Conservation (phyloP, 495 filamentous ascomycete species). For the Aspergillus leporis region DNA sequence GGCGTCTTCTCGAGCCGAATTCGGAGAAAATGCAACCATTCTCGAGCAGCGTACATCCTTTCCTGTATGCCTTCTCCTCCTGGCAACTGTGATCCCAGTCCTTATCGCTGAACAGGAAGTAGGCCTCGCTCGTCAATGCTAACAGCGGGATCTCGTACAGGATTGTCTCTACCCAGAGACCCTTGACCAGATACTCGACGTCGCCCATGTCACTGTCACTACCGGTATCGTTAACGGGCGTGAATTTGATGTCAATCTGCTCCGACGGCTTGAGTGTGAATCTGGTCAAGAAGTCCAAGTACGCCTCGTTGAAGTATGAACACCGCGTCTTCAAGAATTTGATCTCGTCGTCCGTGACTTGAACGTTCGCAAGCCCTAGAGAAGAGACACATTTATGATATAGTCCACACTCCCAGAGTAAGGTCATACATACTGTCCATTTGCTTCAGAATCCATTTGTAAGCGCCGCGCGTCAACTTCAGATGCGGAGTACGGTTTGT, state of each 20-base stretch:
- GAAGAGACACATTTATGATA: neutral
- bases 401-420: neutral
- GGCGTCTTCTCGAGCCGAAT: constrained; percentile 83
- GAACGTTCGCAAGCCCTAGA: constrained; percentile 74
- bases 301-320: constrained; percentile 73
- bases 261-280: constrained; percentile 80
- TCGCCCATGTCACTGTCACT: constrained; percentile 72
- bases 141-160: constrained; percentile 96
- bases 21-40: constrained; percentile 89
- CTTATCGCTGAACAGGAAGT: constrained; percentile 90
- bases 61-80: constrained; percentile 76
- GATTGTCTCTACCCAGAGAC: constrained; percentile 92
- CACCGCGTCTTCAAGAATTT: constrained; percentile 76
- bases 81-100: constrained; percentile 87
- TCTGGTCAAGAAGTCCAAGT: constrained; percentile 75
- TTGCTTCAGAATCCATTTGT: constrained; percentile 81
- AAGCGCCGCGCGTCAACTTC: constrained; percentile 81
- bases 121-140: constrained; percentile 89
- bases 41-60: constrained; percentile 74
- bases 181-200: constrained; percentile 69
- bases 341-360: constrained; percentile 74
- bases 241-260: constrained; percentile 74
- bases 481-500: constrained; percentile 94
- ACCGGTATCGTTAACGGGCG: constrained; percentile 61
- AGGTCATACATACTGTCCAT: constrained; percentile 63